Percentiles rank a stretch among this genome's conserved stretches.
phyloP scores from a whole-genome alignment of 2,329 filamentous ascomycete species.

The Spiromastix sp. region DNA sequence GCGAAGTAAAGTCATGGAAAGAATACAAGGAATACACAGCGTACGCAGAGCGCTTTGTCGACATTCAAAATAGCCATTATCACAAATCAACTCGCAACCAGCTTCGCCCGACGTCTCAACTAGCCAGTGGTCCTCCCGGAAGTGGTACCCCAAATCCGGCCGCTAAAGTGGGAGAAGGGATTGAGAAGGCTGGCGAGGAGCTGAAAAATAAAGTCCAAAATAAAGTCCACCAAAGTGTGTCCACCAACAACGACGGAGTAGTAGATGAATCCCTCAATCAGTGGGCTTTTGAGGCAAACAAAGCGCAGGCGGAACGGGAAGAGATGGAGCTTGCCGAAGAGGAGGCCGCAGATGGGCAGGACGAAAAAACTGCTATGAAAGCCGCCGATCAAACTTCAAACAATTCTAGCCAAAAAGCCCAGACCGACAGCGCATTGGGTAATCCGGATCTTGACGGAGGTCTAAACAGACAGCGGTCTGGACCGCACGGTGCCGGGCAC shows the following conservation, averaged over 20 bases:
- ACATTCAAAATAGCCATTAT: conserved; percentile 47
- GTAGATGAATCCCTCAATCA: conserved; percentile 26
- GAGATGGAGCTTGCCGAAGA: conserved; percentile 20
- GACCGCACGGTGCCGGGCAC: conserved; percentile 25
- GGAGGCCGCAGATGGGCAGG: conserved; percentile 18
- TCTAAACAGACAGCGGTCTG: conserved; percentile 21
- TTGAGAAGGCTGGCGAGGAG: conserved; percentile 20
- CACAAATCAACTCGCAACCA: conserved; percentile 30
- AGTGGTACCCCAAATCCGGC: conserved; percentile 13
- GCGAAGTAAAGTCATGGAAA: conserved; percentile 83
- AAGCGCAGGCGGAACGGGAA: conserved; percentile 24
- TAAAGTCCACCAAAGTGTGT: conserved; percentile 16
- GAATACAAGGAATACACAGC: conserved; percentile 78
- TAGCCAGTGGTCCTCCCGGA: conserved; percentile 29
- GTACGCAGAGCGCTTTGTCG: conserved; percentile 68
- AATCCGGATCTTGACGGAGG: conserved; percentile 16
- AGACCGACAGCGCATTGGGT: conserved; percentile 17
- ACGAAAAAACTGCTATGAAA: conserved; percentile 36
- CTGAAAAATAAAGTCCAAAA: conserved; percentile 22
- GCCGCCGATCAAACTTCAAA: conserved; percentile 18
- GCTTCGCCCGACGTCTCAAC: conserved; percentile 32
- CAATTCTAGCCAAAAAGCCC: conserved; percentile 15
- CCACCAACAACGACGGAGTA: conserved; percentile 11
- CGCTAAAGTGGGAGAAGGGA: conserved; percentile 12
- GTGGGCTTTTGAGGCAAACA: conserved; percentile 23